Conservation (phyloP, 2,329 filamentous ascomycete species). For the Cytospora piceae region DNA sequence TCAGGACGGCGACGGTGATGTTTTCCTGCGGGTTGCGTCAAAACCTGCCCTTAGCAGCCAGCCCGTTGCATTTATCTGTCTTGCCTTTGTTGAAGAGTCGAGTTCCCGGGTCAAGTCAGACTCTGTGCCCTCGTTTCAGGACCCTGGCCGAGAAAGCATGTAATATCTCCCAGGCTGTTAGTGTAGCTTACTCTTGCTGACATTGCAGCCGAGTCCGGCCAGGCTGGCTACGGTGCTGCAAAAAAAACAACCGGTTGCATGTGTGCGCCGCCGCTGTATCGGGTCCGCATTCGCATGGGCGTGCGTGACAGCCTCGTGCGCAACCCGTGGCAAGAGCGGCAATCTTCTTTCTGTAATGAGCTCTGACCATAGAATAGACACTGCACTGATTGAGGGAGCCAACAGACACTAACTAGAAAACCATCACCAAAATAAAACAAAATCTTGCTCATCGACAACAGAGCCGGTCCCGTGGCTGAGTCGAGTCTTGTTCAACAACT, state of each 20-base stretch:
- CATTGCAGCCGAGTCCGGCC: slow-evolving; percentile 8
- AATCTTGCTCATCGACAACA: neutral
- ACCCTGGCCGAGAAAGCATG: slow-evolving; percentile 4
- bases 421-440: slow-evolving; percentile 3
- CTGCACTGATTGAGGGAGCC: neutral
- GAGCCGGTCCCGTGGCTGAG: slow-evolving; percentile 17
- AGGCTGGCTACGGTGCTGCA: neutral
- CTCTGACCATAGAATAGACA: too few relatives aligned
- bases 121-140: neutral
- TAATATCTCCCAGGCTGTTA: neutral
- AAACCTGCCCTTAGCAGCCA: neutral
- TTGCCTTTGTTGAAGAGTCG: too few relatives aligned
- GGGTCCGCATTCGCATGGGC: neutral
- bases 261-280: neutral
- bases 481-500: slow-evolving; percentile 1
- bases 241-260: neutral
- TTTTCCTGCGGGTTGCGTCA: slow-evolving; percentile 4
- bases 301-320: neutral
- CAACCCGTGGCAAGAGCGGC: neutral
- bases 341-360: neutral
- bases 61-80: slow-evolving; percentile 3
- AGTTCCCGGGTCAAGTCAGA: too few relatives aligned
- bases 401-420: neutral
- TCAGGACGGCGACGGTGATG: slow-evolving; percentile 18
- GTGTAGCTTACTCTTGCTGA: neutral